Evolutionary conservation across 2,329 filamentous ascomycete genomes (phyloP), one percentile per base, ranked within the genome.

Genomic region (Microsporum audouinii): DNA sequence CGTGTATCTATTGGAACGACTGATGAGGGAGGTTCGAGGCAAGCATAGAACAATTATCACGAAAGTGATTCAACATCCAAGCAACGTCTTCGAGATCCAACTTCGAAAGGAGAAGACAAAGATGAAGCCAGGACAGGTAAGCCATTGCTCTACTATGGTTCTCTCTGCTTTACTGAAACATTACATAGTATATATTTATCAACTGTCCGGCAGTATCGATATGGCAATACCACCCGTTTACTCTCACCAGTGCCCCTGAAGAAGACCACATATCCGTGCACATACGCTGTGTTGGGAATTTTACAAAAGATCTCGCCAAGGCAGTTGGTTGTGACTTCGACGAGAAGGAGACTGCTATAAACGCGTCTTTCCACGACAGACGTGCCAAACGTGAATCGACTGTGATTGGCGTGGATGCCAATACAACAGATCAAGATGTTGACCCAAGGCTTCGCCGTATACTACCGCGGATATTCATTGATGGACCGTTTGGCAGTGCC

Each of bases 221-320:
- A 53, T 94, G 88, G 88, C 89, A 94, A 75, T 92, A 94, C 71
- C 89, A 92, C 68, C 89, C 89, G 0, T 94, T 94, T 73, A 92
- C 89, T 1, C 79, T 94, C 57, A 95, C 89, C 10, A 91, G 88
- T 64, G 89, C 89, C 0, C 89, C 89, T 2, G 89, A 95, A 75
- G 89, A 95, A 76, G 88, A 94, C 72, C 92, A 92, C 74, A 91
- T 94, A 66, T 92, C 88, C 1, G 85, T 95, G 43, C 89, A 95
- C 74, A 84, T 95, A 71, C 86, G 89, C 71, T 85, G 88, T 70
- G 85, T 86, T n/a, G 88, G 89, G 65, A 85, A 94, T 75, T 94
- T 92, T 70, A 94, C 89, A 31, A 85, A 80, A 66, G 79, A 80
- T 0, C 77, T 94, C 23, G 85, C 87, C 38, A 81, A 81, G 65